Evolutionary conservation across 2,329 filamentous ascomycete genomes (phyloP).

Genomic region (Sphaerulina musiva): DNA sequence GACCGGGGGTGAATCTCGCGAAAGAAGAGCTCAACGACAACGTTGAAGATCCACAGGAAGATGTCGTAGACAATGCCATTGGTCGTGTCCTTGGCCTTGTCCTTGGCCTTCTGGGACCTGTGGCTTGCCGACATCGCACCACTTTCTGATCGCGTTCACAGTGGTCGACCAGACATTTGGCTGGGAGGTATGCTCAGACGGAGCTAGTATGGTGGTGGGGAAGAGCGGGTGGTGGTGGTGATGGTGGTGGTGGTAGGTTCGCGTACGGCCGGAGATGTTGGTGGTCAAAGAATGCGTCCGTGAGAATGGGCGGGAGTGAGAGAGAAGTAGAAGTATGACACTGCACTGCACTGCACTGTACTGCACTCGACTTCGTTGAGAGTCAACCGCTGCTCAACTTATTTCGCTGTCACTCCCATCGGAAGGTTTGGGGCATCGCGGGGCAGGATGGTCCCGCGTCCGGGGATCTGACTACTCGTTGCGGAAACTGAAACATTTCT

Average conservation of each 20-base stretch:
- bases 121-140: conserved; percentile 2
- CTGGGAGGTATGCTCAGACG: neutral
- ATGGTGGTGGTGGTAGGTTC: neutral
- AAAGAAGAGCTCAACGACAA: conserved; percentile 94
- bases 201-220: too few species aligned
- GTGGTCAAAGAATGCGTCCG: neutral
- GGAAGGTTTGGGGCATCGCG: too few species aligned
- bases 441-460: too few species aligned
- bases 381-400: neutral
- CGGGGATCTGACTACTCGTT: too few species aligned
- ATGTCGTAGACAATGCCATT: conserved; percentile 54
- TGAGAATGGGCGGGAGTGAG: neutral
- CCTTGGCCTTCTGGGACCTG: conserved; percentile 8
- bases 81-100: conserved; percentile 24
- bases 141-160: neutral
- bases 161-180: neutral
- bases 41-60: conserved; percentile 68
- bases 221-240: neutral
- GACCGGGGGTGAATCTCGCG: conserved; percentile 91
- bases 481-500: too few species aligned
- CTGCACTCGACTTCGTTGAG: neutral
- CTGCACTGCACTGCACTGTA: neutral
- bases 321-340: neutral
- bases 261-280: neutral
- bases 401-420: neutral